Evolutionary conservation across 306 rosid species (phyloP), one percentile per base, ranked within the genome.

Genomic region (Fagus sylvatica): DNA sequence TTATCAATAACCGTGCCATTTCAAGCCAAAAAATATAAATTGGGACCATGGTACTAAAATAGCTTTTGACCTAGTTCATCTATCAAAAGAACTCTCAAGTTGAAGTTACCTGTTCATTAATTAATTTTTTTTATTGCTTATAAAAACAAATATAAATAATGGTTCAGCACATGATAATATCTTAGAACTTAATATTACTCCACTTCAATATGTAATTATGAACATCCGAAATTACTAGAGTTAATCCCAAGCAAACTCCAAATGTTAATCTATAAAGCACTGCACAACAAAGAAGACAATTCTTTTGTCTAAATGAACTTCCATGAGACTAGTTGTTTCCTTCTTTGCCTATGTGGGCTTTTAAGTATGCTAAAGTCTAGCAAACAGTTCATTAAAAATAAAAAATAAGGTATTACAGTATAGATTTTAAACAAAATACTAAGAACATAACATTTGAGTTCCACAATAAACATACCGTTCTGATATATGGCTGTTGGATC

Each of bases 401-500:
- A 8, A 46, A 46, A 9, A 46, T 46, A 46, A 46, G 51, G 11
- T 15, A 13, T 36, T 33, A 34, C 28, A 64, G 69, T 36, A 37
- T 37, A 40, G 16, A 66, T 17, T 17, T 37, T 15, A 66, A 39
- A 66, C 49, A 66, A 40, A 53, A 75, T 34, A 39, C 37, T 62
- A 19, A 51, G 12, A 53, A 69, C 37, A 49, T 34, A 75, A 56
- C 36, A 37, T 40, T 66, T 67, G 61, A 77, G 61, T 69, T 69
- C 74, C 57, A 59, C 33, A 28, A 30, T 67, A 75, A 73, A 85
- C 95, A 77, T 91, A 93, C 97, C 84, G 96, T 85, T 91, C 93
- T 88, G 68, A 93, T 33, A 79, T 74, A 93, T 69, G 98, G 99
- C 64, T 90, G 98, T 87, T 96, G 97, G 79, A 93, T 28, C 78